A percentile compares a stretch with the other conserved stretches of the same genome.
These are phyloP conservation scores for Bisporella sp. DNA, from an alignment of 2,329 filamentous ascomycete genomes.

Conservation along the genomic window DNA sequence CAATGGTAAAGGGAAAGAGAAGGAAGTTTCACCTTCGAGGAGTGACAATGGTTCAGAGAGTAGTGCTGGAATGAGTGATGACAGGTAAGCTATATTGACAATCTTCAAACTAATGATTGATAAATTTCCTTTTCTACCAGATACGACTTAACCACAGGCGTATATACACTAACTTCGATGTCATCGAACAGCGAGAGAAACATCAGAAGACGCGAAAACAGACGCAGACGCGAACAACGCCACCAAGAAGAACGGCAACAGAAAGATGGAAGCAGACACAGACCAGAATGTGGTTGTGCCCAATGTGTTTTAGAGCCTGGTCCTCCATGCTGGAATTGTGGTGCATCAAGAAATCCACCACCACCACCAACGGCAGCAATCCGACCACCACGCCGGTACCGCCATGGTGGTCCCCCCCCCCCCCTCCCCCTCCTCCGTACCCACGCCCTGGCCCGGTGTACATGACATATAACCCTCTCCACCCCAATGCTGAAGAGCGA, in stretches of 20 bases:
- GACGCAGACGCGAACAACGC: constrained; percentile 26
- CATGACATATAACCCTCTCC: constrained; percentile 1
- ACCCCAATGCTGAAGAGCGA: constrained; percentile 13
- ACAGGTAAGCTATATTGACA: no score
- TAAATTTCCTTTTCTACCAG: no score
- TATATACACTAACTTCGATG: neutral
- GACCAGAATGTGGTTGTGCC: constrained; percentile 37
- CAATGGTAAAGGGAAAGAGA: constrained; percentile 38
- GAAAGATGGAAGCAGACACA: constrained; percentile 35
- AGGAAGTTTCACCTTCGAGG: constrained; percentile 6
- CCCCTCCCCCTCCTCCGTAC: no score
- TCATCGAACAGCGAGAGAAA: constrained; percentile 22
- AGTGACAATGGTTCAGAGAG: no score
- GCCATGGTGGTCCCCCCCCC: no score
- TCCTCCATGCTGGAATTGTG: constrained; percentile 37
- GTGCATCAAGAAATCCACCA: constrained; percentile 24
- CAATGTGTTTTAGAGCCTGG: constrained; percentile 31
- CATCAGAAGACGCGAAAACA: constrained; percentile 28
- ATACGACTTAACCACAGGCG: no score
- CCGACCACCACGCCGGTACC: neutral
- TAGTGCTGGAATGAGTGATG: no score
- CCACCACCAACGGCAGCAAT: constrained; percentile 12
- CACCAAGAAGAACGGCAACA: neutral
- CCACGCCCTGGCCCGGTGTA: no score
- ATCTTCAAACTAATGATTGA: neutral